A percentile compares a stretch with the other conserved stretches of the same genome.
These are phyloP conservation scores for Ascochyta clinopodiicola DNA, from an alignment of 2,329 filamentous ascomycete genomes.

Conservation along the genomic window DNA sequence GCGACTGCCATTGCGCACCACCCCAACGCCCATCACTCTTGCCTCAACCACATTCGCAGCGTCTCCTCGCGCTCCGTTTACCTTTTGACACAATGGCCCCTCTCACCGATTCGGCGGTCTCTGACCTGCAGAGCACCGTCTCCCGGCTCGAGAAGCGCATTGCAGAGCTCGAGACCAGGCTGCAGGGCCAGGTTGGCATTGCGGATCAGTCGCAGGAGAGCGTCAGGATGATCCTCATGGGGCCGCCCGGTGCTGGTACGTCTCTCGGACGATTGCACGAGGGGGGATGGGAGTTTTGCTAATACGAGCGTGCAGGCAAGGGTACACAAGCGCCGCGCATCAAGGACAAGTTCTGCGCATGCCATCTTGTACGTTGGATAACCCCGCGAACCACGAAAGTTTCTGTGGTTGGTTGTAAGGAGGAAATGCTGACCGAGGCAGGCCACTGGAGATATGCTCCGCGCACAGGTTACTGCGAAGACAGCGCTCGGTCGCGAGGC, in stretches of 20 bases:
- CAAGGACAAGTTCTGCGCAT: conserved; percentile 97
- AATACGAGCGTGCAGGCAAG: conserved; percentile 73
- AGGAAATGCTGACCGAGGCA: conserved; percentile 51
- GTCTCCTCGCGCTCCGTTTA: conserved; percentile 21
- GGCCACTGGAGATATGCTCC: conserved; percentile 99
- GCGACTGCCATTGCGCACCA: conserved; percentile 33
- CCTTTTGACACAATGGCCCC: conserved; percentile 73
- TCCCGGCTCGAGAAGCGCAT: conserved; percentile 84
- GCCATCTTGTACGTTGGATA: conserved; percentile 78
- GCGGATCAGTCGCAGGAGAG: conserved; percentile 59
- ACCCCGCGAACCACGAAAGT: too few relatives aligned
- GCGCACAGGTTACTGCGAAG: conserved; percentile 97
- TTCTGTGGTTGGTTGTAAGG: neutral
- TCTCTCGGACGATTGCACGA: conserved; percentile 22
- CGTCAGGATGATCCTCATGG: conserved; percentile 97
- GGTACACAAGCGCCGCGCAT: conserved; percentile 97
- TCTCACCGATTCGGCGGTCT: conserved; percentile 79
- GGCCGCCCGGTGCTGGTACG: conserved; percentile 94
- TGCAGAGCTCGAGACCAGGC: conserved; percentile 78
- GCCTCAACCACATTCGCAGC: conserved; percentile 18
- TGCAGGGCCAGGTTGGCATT: conserved; percentile 53
- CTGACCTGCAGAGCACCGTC: conserved; percentile 84
- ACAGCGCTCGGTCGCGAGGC: conserved; percentile 91
- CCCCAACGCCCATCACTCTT: conserved; percentile 19
- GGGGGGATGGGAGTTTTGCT: conserved; percentile 23